Conservation (phyloP, 805 yeast species). For the Saturnispora zaruensis region DNA sequence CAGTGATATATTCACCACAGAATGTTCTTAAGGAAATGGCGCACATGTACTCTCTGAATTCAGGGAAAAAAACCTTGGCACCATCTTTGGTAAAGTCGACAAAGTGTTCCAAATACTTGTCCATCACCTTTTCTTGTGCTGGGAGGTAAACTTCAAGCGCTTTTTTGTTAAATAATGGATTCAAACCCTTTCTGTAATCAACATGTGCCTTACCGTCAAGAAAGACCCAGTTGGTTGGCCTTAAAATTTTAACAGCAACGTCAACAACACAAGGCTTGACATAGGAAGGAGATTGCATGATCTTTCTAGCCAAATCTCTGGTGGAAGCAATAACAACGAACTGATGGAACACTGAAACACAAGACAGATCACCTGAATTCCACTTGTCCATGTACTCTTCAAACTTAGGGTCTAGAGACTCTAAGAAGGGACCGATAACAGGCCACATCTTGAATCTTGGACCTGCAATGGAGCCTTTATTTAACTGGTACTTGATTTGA, state of each 20-base stretch:
- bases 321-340: constrained; percentile 90
- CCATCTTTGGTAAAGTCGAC: constrained; percentile 46
- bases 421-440: constrained; percentile 91
- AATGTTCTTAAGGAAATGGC: constrained; percentile 88
- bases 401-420: constrained; percentile 90
- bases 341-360: constrained; percentile 97
- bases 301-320: constrained; percentile 82
- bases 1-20: constrained; percentile 92
- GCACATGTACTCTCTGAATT: constrained; percentile 92
- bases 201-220: constrained; percentile 92
- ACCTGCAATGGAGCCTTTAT: constrained; percentile 87
- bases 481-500: constrained; percentile 67
- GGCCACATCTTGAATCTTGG: constrained; percentile 89
- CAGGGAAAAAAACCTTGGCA: constrained; percentile 77
- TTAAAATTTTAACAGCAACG: constrained; percentile 85
- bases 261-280: constrained; percentile 98
- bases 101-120: constrained; percentile 65
- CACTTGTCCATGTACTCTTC: constrained; percentile 89
- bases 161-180: constrained; percentile 76
- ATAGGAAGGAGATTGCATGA: constrained; percentile 72
- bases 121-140: constrained; percentile 75
- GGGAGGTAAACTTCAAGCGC: constrained; percentile 85
- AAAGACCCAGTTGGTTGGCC: constrained; percentile 98
- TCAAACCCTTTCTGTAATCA: constrained; percentile 85
- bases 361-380: constrained; percentile 88